Base-by-base conservation (phyloP, 768 basidiomycete species). In the Guyanaporus albipodus region DNA sequence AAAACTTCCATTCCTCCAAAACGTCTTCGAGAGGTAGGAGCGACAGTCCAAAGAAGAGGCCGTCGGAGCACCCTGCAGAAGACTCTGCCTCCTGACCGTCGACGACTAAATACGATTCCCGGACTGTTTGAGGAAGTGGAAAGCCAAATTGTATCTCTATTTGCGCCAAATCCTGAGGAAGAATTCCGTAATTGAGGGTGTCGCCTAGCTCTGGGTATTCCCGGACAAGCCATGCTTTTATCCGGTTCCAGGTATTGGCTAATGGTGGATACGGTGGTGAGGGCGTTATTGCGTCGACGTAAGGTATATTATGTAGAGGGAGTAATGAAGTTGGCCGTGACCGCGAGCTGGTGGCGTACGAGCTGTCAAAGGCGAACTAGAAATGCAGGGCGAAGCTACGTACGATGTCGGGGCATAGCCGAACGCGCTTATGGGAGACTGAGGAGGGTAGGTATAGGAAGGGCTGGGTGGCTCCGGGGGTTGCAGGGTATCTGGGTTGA, bases 81-180 rank as follows among this genome's bases (percentile, higher is more conserved):
- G 88, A 88, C 67, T 92, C 88, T 17, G 89, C 80, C 63, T 98
- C 96, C 62, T 99, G 96, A 3, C 96, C 96, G 60, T 99, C 92
- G 46, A 86, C 85, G 47, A 75, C 73, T 37, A 85, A 74, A 70
- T 95, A 95, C 1, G 90, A 91, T 54, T 99, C 96, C 19, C 92
- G 80, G n/a, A 99, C 80, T 27, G 85, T 82, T 26, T 78, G 74
- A 4, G 96, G 96, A 18, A 99, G 78, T 8, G 82, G 69, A 55
- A 88, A 81, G 24, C 93, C 91, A 52, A 95, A 82, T 54, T 91
- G 80, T 63, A 84, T 73, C 68, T 96, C 91, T 59, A 94, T 77
- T 28, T 85, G 76, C 31, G 85, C 77, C 50, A 96, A 78, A 63
- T 91, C 85, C 54, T 79, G 77, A 9, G 85, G 85, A 44, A 85